phyloP scores from a whole-genome alignment of 495 filamentous ascomycete species.

The Annulohypoxylon moriforme region DNA sequence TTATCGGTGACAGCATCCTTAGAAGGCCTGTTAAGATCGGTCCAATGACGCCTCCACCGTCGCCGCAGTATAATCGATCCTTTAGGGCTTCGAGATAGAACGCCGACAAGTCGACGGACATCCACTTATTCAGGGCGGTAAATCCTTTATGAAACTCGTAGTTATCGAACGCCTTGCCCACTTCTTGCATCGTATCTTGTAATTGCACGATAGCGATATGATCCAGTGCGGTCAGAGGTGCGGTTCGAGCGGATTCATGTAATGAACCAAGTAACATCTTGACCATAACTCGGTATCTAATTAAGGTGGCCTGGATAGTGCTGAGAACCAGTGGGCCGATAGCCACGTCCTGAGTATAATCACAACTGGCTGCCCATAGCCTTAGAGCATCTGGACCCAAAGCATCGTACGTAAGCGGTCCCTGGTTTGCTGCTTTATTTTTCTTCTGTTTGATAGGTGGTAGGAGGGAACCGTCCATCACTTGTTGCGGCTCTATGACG shows the following conservation, averaged over 20 bases:
- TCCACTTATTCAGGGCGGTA: conserved; percentile 77
- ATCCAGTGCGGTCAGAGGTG: conserved; percentile 67
- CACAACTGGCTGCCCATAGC: conserved; percentile 89
- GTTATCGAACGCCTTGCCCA: conserved; percentile 70
- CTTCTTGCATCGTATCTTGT: conserved; percentile 66
- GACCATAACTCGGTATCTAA: conserved; percentile 87
- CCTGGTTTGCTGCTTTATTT: conserved; percentile 38
- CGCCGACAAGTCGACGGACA: conserved; percentile 83
- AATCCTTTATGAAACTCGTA: conserved; percentile 87
- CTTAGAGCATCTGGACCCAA: conserved; percentile 86
- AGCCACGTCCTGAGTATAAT: conserved; percentile 88
- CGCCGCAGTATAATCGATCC: conserved; percentile 86
- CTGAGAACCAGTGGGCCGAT: conserved; percentile 80
- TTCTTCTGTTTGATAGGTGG: conserved; percentile 59
- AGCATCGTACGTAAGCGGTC: conserved; percentile 49
- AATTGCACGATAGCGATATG: conserved; percentile 83
- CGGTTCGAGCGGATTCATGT: conserved; percentile 64
- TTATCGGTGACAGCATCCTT: conserved; percentile 81
- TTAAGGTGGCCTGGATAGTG: conserved; percentile 75
- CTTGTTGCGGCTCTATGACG: conserved; percentile 79
- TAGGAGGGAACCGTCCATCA: conserved; percentile 80
- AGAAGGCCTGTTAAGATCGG: conserved; percentile 77
- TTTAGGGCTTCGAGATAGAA: conserved; percentile 95
- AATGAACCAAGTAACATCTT: conserved; percentile 89
- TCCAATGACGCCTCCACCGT: conserved; percentile 72